phyloP scores from a whole-genome alignment of 495 filamentous ascomycete genomes.

The Penicillium ucsense region DNA sequence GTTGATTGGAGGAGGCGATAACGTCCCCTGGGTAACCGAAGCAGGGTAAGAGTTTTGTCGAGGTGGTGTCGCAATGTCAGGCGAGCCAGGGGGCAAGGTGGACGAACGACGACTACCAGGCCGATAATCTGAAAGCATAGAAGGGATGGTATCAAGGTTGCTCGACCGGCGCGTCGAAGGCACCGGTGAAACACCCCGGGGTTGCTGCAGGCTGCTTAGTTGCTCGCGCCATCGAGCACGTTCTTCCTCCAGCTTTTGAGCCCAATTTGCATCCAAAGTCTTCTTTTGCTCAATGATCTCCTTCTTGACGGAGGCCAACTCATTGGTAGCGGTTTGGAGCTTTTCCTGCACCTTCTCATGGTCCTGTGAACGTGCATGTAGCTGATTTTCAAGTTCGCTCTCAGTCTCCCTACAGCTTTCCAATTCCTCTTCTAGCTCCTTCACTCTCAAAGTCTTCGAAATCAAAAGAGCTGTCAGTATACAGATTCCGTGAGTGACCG shows the following conservation, averaged over 20 bases:
- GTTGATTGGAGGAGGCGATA: slow-evolving; percentile 25
- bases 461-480: slow-evolving; percentile 5
- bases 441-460: slow-evolving; percentile 58
- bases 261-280: slow-evolving; percentile 49
- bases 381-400: slow-evolving; percentile 47
- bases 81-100: slow-evolving; percentile 27
- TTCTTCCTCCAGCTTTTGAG: slow-evolving; percentile 61
- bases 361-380: slow-evolving; percentile 51
- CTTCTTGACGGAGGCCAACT: slow-evolving; percentile 47
- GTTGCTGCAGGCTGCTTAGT: slow-evolving; percentile 32
- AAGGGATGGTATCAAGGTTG: slow-evolving; percentile 27
- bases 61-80: slow-evolving; percentile 31
- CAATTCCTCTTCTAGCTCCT: slow-evolving; percentile 72
- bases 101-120: slow-evolving; percentile 41
- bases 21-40: slow-evolving; percentile 25
- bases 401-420: slow-evolving; percentile 59
- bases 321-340: slow-evolving; percentile 54
- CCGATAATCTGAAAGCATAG: slow-evolving; percentile 25
- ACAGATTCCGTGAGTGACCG: no score
- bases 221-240: slow-evolving; percentile 65
- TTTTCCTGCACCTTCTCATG: slow-evolving; percentile 53
- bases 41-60: slow-evolving; percentile 36
- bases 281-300: slow-evolving; percentile 65
- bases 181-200: slow-evolving; percentile 39
- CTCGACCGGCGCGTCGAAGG: slow-evolving; percentile 37